Conservation (phyloP, 2,329 filamentous ascomycete species). For the Aspergillus nomiae region DNA sequence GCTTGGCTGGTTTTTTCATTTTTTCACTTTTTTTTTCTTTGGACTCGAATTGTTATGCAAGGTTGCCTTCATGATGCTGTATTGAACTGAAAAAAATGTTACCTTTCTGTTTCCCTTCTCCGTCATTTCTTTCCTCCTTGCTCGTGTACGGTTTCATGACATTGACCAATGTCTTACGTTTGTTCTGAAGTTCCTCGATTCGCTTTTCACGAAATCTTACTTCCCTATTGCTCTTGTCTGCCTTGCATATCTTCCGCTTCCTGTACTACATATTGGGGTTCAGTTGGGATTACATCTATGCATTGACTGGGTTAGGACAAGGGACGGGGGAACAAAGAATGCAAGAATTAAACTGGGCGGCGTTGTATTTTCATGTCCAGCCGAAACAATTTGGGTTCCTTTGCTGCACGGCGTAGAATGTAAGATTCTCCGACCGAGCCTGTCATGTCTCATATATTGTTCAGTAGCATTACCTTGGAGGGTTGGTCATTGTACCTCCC, state of each 20-base stretch:
- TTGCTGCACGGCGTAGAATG: not conserved
- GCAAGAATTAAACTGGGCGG: constrained; percentile 26
- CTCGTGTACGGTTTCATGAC: constrained; percentile 20
- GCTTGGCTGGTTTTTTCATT: constrained; percentile 36
- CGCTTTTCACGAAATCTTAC: constrained; percentile 21
- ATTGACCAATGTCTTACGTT: constrained; percentile 23
- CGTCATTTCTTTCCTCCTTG: constrained; percentile 21
- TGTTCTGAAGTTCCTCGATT: constrained; percentile 24
- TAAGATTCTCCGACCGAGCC: not conserved
- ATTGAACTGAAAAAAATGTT: constrained; percentile 39
- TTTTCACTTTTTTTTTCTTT: constrained; percentile 18
- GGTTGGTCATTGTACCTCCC: not conserved
- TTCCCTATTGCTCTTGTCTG: constrained; percentile 23
- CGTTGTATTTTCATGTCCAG: constrained; percentile 9
- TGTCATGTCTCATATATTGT: not conserved
- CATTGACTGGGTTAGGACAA: constrained; percentile 25
- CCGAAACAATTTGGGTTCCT: not conserved
- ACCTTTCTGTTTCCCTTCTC: constrained; percentile 21
- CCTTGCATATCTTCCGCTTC: constrained; percentile 25
- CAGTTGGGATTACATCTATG: constrained; percentile 25
- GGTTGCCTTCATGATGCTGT: constrained; percentile 37
- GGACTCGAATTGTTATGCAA: constrained; percentile 24
- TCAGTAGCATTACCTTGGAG: not conserved
- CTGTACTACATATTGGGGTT: constrained; percentile 29
- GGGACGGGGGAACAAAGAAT: constrained; percentile 19